These are phyloP conservation scores for Penicillium desertorum DNA, from an alignment of 495 filamentous ascomycete genomes.

Conservation along the genomic window DNA sequence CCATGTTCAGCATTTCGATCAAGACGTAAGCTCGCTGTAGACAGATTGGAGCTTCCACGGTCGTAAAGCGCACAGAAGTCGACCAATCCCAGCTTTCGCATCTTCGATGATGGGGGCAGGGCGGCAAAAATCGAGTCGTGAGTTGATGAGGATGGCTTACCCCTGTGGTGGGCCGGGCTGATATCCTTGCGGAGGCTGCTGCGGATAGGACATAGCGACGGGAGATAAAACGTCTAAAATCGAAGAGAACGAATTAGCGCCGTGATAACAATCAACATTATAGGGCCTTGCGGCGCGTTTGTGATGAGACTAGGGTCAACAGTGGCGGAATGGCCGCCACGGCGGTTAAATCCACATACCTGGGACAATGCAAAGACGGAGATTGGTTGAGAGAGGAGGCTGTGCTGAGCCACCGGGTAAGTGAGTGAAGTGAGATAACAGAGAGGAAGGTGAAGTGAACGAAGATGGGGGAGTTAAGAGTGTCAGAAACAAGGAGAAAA, in stretches of 20 bases:
- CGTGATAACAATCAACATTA: background rate
- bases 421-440: constrained; percentile 20
- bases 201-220: constrained; percentile 41
- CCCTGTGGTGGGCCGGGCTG: too few relatives aligned
- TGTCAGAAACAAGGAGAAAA: constrained; percentile 26
- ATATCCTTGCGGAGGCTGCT: background rate
- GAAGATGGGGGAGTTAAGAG: constrained; percentile 5
- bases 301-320: background rate
- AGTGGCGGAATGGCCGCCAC: background rate
- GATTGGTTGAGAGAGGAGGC: constrained; percentile 8
- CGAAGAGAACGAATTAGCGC: constrained; percentile 11
- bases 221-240: background rate
- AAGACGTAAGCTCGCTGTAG: background rate
- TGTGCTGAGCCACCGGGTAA: constrained; percentile 15
- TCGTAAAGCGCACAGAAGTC: background rate
- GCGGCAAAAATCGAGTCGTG: too few relatives aligned
- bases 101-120: too few relatives aligned
- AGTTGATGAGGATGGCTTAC: constrained; percentile 13
- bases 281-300: background rate
- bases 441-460: constrained; percentile 1
- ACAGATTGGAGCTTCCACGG: background rate
- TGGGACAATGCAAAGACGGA: background rate
- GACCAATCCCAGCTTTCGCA: background rate
- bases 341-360: constrained; percentile 16
- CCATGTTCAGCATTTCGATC: background rate